A percentile compares a stretch with the other conserved stretches of the same genome.
These are phyloP conservation scores for Luffa aegyptiaca DNA, from an alignment of 306 rosid species.

Conservation along the genomic window DNA sequence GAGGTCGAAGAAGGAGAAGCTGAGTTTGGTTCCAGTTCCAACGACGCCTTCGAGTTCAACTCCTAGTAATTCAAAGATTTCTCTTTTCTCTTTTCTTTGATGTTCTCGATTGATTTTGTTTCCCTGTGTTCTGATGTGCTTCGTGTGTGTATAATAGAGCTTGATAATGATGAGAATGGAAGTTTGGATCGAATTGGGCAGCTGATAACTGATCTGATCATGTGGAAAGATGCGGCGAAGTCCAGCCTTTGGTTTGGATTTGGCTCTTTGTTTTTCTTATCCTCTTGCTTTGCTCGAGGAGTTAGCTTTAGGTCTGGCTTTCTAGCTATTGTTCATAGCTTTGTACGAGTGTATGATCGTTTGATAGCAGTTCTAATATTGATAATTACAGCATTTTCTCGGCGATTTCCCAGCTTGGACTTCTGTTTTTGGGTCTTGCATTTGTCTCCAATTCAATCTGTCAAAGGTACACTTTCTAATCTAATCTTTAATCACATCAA, in stretches of 20 bases:
- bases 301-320: constrained; percentile 43
- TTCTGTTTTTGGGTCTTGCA: constrained; percentile 52
- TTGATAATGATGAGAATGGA: constrained; percentile 33
- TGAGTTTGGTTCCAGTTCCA: constrained; percentile 29
- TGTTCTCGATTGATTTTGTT: constrained; percentile 5
- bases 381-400: constrained; percentile 53
- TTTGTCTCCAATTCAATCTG: constrained; percentile 56
- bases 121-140: background rate
- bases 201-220: constrained; percentile 48
- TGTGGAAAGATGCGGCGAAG: constrained; percentile 80
- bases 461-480: constrained; percentile 36
- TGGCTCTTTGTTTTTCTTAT: constrained; percentile 46
- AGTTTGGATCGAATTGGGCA: constrained; percentile 47
- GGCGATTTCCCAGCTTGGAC: constrained; percentile 52
- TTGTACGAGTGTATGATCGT: background rate
- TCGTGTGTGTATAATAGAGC: constrained; percentile 22
- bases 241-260: constrained; percentile 84
- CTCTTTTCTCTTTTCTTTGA: background rate
- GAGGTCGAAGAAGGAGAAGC: constrained; percentile 58
- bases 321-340: background rate
- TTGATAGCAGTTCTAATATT: constrained; percentile 5
- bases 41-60: constrained; percentile 35
- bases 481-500: background rate
- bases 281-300: constrained; percentile 63
- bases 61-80: constrained; percentile 28